Percentiles rank a stretch among this genome's conserved stretches.
Conservation (phyloP, 164 flowering plant species). For the Tinospora cordifolia region DNA sequence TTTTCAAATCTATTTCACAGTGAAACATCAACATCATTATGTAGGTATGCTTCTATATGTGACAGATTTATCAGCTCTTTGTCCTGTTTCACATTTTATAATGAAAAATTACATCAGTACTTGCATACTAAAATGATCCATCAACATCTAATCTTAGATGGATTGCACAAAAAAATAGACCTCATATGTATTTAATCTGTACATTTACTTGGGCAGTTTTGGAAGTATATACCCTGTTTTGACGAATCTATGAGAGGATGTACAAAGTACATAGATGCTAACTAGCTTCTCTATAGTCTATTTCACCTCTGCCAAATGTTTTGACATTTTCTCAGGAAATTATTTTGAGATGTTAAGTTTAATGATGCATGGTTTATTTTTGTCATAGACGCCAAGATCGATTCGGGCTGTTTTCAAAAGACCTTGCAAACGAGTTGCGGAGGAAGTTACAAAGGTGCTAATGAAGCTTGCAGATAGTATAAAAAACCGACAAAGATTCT, state of each 20-base stretch:
- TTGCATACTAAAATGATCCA: background rate
- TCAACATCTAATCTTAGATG: background rate
- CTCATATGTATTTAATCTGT: background rate
- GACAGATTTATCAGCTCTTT: no score
- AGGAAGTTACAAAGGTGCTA: conserved; percentile 61
- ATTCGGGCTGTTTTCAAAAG: conserved; percentile 63
- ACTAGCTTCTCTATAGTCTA: no score
- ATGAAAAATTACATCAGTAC: background rate
- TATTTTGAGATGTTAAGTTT: background rate
- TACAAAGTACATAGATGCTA: no score
- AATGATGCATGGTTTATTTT: background rate
- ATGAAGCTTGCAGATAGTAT: conserved; percentile 64
- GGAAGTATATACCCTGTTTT: no score
- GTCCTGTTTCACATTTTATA: background rate
- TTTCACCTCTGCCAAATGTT: background rate
- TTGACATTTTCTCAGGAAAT: background rate
- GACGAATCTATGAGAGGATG: no score
- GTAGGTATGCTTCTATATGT: background rate
- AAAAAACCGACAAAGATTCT: conserved; percentile 46
- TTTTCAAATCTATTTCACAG: background rate
- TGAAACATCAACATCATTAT: background rate
- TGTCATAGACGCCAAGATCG: conserved; percentile 48
- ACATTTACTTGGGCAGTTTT: no score
- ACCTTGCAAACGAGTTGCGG: conserved; percentile 55
- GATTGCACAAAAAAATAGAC: background rate